Percentiles rank a stretch among this genome's conserved stretches.
phyloP scores from a whole-genome alignment of 805 yeast genomes.

The Candida ortonii region DNA sequence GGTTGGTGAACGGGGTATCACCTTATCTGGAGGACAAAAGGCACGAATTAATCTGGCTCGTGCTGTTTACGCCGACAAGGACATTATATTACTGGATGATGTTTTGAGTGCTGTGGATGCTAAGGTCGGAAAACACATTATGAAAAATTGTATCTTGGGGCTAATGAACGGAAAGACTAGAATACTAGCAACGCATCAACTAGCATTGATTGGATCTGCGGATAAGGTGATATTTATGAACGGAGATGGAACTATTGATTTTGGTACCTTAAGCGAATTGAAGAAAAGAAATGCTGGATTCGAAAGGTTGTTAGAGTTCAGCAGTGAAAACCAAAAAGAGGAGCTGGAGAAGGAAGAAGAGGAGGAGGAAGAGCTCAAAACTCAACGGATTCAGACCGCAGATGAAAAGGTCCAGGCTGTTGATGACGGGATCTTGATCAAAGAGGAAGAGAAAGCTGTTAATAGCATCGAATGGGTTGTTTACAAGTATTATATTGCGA shows the following conservation, averaged over 20 bases:
- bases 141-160: constrained; percentile 64
- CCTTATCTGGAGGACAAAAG: constrained; percentile 87
- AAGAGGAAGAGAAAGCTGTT: constrained; percentile 31
- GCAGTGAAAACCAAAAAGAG: constrained; percentile 13
- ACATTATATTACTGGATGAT: constrained; percentile 68
- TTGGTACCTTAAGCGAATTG: constrained; percentile 61
- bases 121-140: constrained; percentile 76
- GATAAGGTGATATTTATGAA: constrained; percentile 65
- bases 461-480: constrained; percentile 43
- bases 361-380: constrained; percentile 27
- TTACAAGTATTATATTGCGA: constrained; percentile 46
- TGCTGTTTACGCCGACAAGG: constrained; percentile 68
- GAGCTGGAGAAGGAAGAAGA: constrained; percentile 26
- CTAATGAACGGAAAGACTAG: constrained; percentile 57
- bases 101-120: constrained; percentile 82
- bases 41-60: constrained; percentile 77
- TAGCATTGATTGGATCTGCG: constrained; percentile 64
- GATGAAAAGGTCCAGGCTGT: constrained; percentile 46
- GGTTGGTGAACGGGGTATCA: constrained; percentile 83
- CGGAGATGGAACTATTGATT: constrained; percentile 55
- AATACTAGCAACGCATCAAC: constrained; percentile 78
- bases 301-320: constrained; percentile 46
- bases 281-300: constrained; percentile 44
- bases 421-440: constrained; percentile 30
- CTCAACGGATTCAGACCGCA: constrained; percentile 5